phyloP scores from a whole-genome alignment of 2,329 filamentous ascomycete genomes.

The Colletotrichum agaves region DNA sequence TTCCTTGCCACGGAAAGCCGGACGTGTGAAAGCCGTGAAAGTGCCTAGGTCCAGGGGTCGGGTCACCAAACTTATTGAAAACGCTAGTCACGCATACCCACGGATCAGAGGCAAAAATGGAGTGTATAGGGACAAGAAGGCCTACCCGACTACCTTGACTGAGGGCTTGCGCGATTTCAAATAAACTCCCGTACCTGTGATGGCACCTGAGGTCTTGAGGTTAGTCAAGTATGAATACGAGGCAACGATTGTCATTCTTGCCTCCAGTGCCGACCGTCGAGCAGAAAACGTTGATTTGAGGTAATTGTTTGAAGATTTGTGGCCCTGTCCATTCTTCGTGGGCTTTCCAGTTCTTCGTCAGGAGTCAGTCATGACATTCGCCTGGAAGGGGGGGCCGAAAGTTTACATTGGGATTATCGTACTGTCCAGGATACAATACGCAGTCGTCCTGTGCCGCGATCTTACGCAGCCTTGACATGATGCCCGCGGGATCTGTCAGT shows the following conservation, averaged over 20 bases:
- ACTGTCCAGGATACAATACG: conserved; percentile 48
- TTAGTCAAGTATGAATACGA: accelerated
- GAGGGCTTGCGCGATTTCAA: conserved; percentile 14
- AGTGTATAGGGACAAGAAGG: accelerated
- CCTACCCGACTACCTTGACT: conserved; percentile 13
- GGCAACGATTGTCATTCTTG: accelerated
- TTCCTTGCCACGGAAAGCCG: conserved; percentile 25
- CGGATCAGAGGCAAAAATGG: accelerated
- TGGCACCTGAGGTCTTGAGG: not conserved
- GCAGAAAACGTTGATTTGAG: conserved; percentile 24
- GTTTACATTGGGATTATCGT: conserved; percentile 48
- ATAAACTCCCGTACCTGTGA: conserved; percentile 15
- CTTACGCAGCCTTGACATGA: conserved; percentile 44
- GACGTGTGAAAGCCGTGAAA: conserved; percentile 15
- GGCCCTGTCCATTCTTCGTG: conserved; percentile 39
- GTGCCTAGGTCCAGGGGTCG: conserved; percentile 21
- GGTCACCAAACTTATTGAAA: conserved; percentile 23
- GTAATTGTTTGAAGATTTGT: conserved; percentile 17
- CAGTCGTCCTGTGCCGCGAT: conserved; percentile 43
- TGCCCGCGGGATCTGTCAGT: conserved; percentile 46
- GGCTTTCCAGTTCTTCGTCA: conserved; percentile 38
- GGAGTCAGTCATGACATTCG: not conserved
- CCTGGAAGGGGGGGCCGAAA: not conserved
- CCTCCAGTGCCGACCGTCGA: conserved; percentile 25
- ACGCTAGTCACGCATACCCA: not conserved